phyloP scores from a whole-genome alignment of 345 rosid genomes.

The Clarkia xantiana region DNA sequence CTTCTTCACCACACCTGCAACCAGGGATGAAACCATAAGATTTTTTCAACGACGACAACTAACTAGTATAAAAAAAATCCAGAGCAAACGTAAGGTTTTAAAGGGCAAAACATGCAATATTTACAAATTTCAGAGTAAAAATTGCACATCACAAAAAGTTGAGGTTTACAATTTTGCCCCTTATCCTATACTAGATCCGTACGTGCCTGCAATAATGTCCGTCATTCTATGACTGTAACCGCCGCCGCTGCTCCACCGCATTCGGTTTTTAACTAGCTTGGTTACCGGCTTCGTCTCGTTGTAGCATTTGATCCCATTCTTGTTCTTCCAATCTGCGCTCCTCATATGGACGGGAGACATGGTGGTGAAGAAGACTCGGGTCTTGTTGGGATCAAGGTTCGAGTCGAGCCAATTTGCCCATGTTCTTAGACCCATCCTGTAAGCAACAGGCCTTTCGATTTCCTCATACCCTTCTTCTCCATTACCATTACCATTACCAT shows the following conservation, averaged over 20 bases:
- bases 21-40: too few relatives aligned
- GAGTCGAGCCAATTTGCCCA: constrained; percentile 40
- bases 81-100: too few relatives aligned
- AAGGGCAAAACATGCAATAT: too few relatives aligned
- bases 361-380: constrained; percentile 31
- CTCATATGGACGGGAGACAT: constrained; percentile 30
- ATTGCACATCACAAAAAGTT: too few relatives aligned
- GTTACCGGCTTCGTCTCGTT: constrained; percentile 8
- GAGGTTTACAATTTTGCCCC: too few relatives aligned
- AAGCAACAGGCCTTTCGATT: constrained; percentile 23
- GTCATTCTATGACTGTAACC: constrained; percentile 6
- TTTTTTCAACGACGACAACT: too few relatives aligned
- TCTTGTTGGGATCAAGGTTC: constrained; percentile 20
- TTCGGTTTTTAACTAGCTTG: constrained; percentile 5
- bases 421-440: constrained; percentile 22
- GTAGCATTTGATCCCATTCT: constrained; percentile 10
- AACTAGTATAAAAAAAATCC: too few relatives aligned
- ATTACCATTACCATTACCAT: constrained; percentile 18
- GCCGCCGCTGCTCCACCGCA: neutral
- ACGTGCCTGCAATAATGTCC: constrained; percentile 7
- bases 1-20: constrained; percentile 6
- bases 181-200: too few relatives aligned
- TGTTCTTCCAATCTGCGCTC: constrained; percentile 13
- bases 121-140: too few relatives aligned
- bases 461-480: constrained; percentile 18